phyloP scores from a whole-genome alignment of 768 basidiomycete species.

The Melanogaster broomeanus region DNA sequence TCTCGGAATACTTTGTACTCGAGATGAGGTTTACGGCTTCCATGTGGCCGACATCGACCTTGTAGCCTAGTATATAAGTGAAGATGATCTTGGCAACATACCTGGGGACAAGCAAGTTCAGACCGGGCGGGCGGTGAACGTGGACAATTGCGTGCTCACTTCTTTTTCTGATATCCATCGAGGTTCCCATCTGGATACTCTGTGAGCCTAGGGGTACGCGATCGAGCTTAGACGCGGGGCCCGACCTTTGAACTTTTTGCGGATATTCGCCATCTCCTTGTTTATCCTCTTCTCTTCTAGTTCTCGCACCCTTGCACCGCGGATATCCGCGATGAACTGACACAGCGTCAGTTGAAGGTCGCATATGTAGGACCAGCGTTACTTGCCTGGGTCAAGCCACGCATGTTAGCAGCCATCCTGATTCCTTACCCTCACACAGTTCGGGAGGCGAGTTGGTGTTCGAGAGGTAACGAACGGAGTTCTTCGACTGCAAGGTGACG shows the following conservation, averaged over 20 bases:
- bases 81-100: slow-evolving; percentile 99
- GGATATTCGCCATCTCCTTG: slow-evolving; percentile 99
- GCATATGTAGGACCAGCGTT: background rate
- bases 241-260: slow-evolving; percentile 96
- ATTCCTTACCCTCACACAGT: too few relatives aligned
- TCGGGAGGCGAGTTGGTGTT: background rate
- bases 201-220: slow-evolving; percentile 4
- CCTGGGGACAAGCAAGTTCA: slow-evolving; percentile 42
- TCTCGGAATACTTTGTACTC: slow-evolving; percentile 94
- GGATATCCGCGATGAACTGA: slow-evolving; percentile 98
- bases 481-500: background rate
- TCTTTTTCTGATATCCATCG: slow-evolving; percentile 92
- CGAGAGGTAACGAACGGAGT: background rate
- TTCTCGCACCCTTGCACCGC: slow-evolving; percentile 94
- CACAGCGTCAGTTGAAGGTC: slow-evolving; percentile 6
- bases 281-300: slow-evolving; percentile 98
- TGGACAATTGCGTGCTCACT: slow-evolving; percentile 48
- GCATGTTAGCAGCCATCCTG: slow-evolving; percentile 90
- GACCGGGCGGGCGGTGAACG: slow-evolving; percentile 11
- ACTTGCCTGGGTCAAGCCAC: slow-evolving; percentile 87
- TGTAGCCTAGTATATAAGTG: slow-evolving; percentile 98
- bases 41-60: slow-evolving; percentile 99
- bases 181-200: slow-evolving; percentile 70
- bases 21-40: slow-evolving; percentile 98
- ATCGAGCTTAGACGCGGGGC: slow-evolving; percentile 5